Evolutionary conservation across 345 rosid species (phyloP), one percentile per base, ranked within the genome.

Genomic region (Lagerstroemia speciosa): DNA sequence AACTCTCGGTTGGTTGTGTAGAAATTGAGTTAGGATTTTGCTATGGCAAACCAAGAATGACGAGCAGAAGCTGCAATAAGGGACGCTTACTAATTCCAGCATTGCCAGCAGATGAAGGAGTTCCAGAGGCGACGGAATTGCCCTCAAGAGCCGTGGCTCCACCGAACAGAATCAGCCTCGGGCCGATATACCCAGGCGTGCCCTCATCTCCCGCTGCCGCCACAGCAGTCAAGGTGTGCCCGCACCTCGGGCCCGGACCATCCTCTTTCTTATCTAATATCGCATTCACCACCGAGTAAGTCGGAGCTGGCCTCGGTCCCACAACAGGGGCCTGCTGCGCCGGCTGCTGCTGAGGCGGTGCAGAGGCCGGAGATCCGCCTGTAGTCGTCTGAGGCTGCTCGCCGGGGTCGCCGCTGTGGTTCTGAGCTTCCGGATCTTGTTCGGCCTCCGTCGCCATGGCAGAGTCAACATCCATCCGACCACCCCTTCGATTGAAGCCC

Each of bases 141-240:
- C 99, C 98, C 82, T 91, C 99, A 9, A 94, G 90, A 8, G 96
- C 98, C 0, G 99, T 94, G 45, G 99, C 99, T 58, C 99, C 98
- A 30, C 98, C 99, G 8, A 94, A 91, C 70, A 94, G 83, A 68
- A 94, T 87, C 83, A 94, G 80, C 77, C 96, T 83, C 5, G 97
- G 99, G 4, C 97, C 99, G 79, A 91, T 84, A 64, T 84, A 94
- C 62, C 82, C 85, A 16, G 92, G 78, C 48, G 96, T 53, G 8
- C 96, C 96, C 68, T 94, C 99, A 75, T 94, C 99, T 30, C 99
- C 99, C 22, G 91, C 97, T 0, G 99, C 95, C 48, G 95, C 93
- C 57, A 94, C 99, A 5, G 97, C 83, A 63, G 99, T 94, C 72
- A 94, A 72, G 31, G 99, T 89, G 73, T 94, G 99, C n/a, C 99